Conservation (phyloP, 2,329 filamentous ascomycete species). For the Paraconiothyrium sp. region DNA sequence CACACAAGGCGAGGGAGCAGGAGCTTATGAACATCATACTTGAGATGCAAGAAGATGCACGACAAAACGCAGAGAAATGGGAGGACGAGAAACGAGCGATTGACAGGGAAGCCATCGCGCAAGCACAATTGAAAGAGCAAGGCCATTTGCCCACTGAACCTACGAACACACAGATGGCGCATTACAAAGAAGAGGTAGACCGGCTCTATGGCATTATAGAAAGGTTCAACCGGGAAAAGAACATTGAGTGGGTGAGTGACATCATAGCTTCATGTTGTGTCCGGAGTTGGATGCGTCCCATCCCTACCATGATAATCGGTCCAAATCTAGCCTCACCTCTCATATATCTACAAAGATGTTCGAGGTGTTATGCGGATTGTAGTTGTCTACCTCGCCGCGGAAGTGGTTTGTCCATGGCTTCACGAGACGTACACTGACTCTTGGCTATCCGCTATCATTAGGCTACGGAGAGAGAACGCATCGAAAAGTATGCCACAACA, state of each 20-base stretch:
- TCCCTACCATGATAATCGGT: neutral
- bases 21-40: neutral
- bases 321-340: neutral
- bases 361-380: neutral
- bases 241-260: neutral
- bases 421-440: neutral
- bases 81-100: constrained; percentile 8
- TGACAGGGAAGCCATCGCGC: neutral
- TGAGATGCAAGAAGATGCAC: constrained; percentile 2
- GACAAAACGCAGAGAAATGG: constrained; percentile 2
- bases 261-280: too few relatives aligned
- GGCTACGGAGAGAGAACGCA: constrained; percentile 6
- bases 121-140: neutral
- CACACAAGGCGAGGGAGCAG: constrained; percentile 1
- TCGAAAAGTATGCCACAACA: neutral
- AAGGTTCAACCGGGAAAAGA: constrained; percentile 1
- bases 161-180: neutral
- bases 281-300: too few relatives aligned
- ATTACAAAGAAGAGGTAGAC: constrained; percentile 4
- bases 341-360: too few relatives aligned
- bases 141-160: neutral
- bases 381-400: neutral
- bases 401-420: neutral
- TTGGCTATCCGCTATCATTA: neutral
- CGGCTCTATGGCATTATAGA: constrained; percentile 1